Conservation (phyloP, 2,329 filamentous ascomycete species). For the Alternaria ventricosa region DNA sequence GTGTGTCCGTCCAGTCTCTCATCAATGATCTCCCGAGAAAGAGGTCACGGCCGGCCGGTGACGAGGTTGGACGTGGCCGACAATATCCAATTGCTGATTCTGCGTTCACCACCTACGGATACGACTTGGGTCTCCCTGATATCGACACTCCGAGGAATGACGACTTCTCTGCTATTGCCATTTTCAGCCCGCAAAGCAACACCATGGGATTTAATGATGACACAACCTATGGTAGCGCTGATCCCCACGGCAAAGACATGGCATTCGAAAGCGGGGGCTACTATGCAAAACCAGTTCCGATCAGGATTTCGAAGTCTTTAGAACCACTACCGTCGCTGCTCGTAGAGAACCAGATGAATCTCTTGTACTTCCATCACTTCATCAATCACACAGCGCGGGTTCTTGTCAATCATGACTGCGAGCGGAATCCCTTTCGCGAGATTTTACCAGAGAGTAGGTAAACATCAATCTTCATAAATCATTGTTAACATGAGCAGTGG, state of each 20-base stretch:
- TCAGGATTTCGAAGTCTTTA: constrained; percentile 66
- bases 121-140: constrained; percentile 74
- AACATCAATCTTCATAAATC: no score
- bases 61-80: constrained; percentile 53
- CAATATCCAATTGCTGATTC: constrained; percentile 42
- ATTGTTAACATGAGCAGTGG: constrained; percentile 58
- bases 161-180: constrained; percentile 68
- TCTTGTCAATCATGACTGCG: constrained; percentile 67
- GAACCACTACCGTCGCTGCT: constrained; percentile 64
- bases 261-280: constrained; percentile 69
- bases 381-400: constrained; percentile 80
- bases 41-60: constrained; percentile 13
- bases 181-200: constrained; percentile 44
- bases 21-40: constrained; percentile 47
- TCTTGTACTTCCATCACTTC: constrained; percentile 77
- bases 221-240: constrained; percentile 42
- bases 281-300: constrained; percentile 71
- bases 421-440: constrained; percentile 65
- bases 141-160: constrained; percentile 74
- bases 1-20: constrained; percentile 70
- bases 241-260: constrained; percentile 54
- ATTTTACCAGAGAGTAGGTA: constrained; percentile 67
- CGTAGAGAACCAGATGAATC: constrained; percentile 77
- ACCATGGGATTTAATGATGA: constrained; percentile 43
- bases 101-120: constrained; percentile 65